A percentile compares a stretch with the other conserved stretches of the same genome.
Evolutionary conservation across 768 basidiomycete genomes (phyloP).

Genomic region (Tephrocybe sp.): DNA sequence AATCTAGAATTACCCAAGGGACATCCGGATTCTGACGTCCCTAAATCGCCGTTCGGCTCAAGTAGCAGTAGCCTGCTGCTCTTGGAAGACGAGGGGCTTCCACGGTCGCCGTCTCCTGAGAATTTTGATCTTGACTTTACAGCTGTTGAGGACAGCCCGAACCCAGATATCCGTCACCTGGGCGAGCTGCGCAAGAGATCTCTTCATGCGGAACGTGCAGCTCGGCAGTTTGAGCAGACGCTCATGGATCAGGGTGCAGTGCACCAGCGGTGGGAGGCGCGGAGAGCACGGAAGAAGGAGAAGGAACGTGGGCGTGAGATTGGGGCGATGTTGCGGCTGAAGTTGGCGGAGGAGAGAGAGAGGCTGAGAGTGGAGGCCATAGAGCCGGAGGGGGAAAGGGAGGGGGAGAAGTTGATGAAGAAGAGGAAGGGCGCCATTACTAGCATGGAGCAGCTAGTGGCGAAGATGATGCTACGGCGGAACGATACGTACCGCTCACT

Average conservation of each 20-base stretch:
- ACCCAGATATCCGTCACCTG: conserved; percentile 39
- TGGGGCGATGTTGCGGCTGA: conserved; percentile 54
- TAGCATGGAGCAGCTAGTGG: conserved; percentile 37
- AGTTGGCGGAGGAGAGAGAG: conserved; percentile 31
- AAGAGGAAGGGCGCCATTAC: conserved; percentile 16
- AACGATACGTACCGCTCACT: conserved; percentile 20
- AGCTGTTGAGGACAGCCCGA: conserved; percentile 27
- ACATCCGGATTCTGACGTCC: neutral
- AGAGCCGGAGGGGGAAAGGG: conserved; percentile 1
- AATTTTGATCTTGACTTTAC: conserved; percentile 35
- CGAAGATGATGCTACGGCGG: conserved; percentile 38
- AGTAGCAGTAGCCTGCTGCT: conserved; percentile 32
- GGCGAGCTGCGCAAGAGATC: conserved; percentile 38
- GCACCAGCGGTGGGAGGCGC: conserved; percentile 38
- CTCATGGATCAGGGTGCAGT: conserved; percentile 35
- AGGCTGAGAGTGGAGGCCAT: neutral
- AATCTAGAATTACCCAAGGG: neutral
- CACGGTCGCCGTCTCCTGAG: conserved; percentile 45
- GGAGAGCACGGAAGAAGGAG: conserved; percentile 46
- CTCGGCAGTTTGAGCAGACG: conserved; percentile 18
- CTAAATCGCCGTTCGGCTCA: conserved; percentile 11
- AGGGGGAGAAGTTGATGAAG: neutral
- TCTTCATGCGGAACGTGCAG: conserved; percentile 20
- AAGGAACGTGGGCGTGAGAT: conserved; percentile 59
- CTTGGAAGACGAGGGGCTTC: conserved; percentile 34